Evolutionary conservation across 108 stramenopile species (phyloP), one percentile per base, ranked within the genome.

Genomic region (Nitzschia sp.): DNA sequence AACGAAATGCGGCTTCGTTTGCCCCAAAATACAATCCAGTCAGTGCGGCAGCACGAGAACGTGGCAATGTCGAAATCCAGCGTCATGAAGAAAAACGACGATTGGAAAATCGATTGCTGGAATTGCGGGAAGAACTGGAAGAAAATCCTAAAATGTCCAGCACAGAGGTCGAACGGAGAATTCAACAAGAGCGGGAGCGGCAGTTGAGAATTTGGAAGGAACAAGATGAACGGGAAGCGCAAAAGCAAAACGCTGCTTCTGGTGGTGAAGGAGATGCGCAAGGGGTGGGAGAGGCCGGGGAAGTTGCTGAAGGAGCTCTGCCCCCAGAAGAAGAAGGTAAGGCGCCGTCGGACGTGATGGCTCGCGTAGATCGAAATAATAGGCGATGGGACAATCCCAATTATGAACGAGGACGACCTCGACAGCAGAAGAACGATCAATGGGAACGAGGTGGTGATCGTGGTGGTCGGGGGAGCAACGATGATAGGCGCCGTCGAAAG

Each of bases 121-220:
- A 90, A 33, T 34, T 89, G 66, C 78, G 88, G 23, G 89, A 93
- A 64, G 77, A 79, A 4, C 45, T 93, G 66, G 95, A 95, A 69
- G 87, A 89, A 27, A 34, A 68, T 57, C 85, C 82, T 31, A 63
- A 59, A 6, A 59, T 81, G 63, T 3, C 59, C 1, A 80, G 81
- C 8, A 71, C 72, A 15, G 82, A 93, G 56, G 89, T 95, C 59
- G 88, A 92, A 51, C 53, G 62, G 47, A 76, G 85, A 46, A 71
- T 95, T 48, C 51, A 57, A 1, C 28, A 68, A 53, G 91, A 90
- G 75, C 80, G 93, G 27, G 46, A 69, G 45, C 72, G 64, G 24
- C 74, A 76, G 48, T 8, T 75, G 54, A 59, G 71, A 15, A 18
- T 54, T 15, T 82, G 82, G 80, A 46, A 71, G 67, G 53, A 54